A percentile compares a stretch with the other conserved stretches of the same genome.
Evolutionary conservation across 805 yeast species (phyloP).

Genomic region (Kazachstania viticola): DNA sequence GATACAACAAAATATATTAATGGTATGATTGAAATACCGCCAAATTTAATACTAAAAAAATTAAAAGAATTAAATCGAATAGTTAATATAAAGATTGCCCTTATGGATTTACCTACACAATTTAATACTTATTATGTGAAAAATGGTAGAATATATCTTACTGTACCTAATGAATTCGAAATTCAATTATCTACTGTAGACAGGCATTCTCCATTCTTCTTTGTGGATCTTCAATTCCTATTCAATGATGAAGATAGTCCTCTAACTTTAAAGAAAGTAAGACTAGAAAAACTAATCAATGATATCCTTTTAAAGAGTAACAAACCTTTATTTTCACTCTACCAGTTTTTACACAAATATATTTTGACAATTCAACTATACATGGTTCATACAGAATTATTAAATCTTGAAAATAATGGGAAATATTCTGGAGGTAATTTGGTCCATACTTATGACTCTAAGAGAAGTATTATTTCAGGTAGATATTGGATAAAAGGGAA

Average conservation of each 20-base stretch:
- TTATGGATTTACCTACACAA: slow-evolving; percentile 51
- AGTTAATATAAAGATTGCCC: slow-evolving; percentile 63
- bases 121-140: slow-evolving; percentile 53
- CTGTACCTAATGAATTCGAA: slow-evolving; percentile 53
- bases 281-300: slow-evolving; percentile 24
- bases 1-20: background rate
- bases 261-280: slow-evolving; percentile 20
- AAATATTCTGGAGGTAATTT: slow-evolving; percentile 26
- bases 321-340: slow-evolving; percentile 19
- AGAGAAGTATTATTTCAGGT: slow-evolving; percentile 22
- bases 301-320: slow-evolving; percentile 21
- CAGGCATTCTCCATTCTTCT: slow-evolving; percentile 57
- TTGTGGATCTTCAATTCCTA: slow-evolving; percentile 63
- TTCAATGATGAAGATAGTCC: slow-evolving; percentile 22
- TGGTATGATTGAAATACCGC: slow-evolving; percentile 29
- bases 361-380: slow-evolving; percentile 25
- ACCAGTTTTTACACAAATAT: slow-evolving; percentile 25
- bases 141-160: slow-evolving; percentile 67
- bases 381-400: slow-evolving; percentile 22
- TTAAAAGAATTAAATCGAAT: slow-evolving; percentile 60
- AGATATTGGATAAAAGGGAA: slow-evolving; percentile 26
- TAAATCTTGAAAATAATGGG: slow-evolving; percentile 19
- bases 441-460: slow-evolving; percentile 24
- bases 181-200: slow-evolving; percentile 70
- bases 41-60: slow-evolving; percentile 46